Base-by-base conservation (phyloP, 495 filamentous ascomycete species). In the Oleoguttula mirabilis region DNA sequence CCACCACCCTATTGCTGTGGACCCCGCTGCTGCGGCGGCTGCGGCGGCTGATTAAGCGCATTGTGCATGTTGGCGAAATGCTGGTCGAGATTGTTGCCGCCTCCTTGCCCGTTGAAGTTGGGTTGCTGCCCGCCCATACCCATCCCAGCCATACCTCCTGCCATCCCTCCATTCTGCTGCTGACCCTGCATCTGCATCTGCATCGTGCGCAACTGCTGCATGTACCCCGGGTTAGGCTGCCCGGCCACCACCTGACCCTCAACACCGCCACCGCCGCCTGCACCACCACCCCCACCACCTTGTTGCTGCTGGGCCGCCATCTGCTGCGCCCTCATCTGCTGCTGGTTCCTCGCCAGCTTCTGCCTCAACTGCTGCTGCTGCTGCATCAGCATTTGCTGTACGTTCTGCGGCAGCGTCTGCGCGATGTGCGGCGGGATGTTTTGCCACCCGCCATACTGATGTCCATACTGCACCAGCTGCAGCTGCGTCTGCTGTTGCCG, bases 291-390 rank as follows among this genome's bases (percentile, higher is more conserved):
- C 42, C 12, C 35, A 21, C 21, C 11, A 7, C 42, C 32, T 31
- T 42, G 52, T 21, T 56, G 43, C 38, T 49, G 48, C 40, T 43
- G 45, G 11, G 30, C 36, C 34, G 40, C 39, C 12, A 36, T 36
- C 32, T 54, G 48, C 30, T 48, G 27, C 7, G 45, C 41, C 16
- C 24, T 17, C 27, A 36, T 32, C n/a, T 6, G 31, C 15, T 24
- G 39, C 41, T 39, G 27, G 11, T 32, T 27, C 10, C 15, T n/a
- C 7, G 24, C 10, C 14, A 36, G 45, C 21, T 46, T 35, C 4
- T 31, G 31, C 7, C 19, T 15, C 7, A 37, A 10, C n/a, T 36
- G 20, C 5, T 37, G 38, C 10, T 40, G 21, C 16, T 21, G 5
- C 2, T 4, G 17, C 4, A 31, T n/a, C 19, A 21, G 21, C 19